These are phyloP conservation scores for Plantago major DNA, from an alignment of 257 asterid species.

Conservation along the genomic window DNA sequence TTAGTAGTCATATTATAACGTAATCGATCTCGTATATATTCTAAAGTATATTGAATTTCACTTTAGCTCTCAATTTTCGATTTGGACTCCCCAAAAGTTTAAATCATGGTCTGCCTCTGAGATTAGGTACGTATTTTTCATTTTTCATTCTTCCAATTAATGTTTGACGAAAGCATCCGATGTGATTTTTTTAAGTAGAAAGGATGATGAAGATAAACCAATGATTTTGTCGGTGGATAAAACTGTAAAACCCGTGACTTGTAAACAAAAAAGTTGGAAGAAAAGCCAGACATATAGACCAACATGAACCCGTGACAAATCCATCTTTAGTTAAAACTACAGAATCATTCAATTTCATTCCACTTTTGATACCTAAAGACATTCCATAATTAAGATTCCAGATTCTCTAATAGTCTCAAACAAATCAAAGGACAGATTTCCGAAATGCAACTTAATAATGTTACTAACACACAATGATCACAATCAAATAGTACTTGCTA, in stretches of 20 bases:
- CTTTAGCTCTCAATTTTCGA: too few species aligned
- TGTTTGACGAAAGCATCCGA: neutral
- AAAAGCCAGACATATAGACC: neutral
- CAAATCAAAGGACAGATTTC: neutral
- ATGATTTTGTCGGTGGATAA: neutral
- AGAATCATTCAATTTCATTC: neutral
- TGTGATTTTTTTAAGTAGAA: neutral
- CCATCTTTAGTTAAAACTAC: neutral
- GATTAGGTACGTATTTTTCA: neutral
- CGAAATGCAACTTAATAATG: neutral
- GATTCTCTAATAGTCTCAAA: neutral
- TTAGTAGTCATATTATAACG: too few species aligned
- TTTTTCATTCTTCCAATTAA: neutral
- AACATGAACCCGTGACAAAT: constrained; percentile 7
- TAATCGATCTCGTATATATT: too few species aligned
- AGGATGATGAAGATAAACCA: neutral
- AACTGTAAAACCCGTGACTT: constrained; percentile 3
- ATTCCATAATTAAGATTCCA: too few species aligned
- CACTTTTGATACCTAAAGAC: neutral
- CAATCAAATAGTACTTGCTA: neutral
- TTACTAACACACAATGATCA: neutral
- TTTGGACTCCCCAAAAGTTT: too few species aligned
- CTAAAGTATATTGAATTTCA: too few species aligned
- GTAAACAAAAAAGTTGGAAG: neutral
- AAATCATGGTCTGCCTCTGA: too few species aligned